Evolutionary conservation across 768 basidiomycete genomes (phyloP), one percentile per base, ranked within the genome.

Genomic region (Leccinum disarticulatum): DNA sequence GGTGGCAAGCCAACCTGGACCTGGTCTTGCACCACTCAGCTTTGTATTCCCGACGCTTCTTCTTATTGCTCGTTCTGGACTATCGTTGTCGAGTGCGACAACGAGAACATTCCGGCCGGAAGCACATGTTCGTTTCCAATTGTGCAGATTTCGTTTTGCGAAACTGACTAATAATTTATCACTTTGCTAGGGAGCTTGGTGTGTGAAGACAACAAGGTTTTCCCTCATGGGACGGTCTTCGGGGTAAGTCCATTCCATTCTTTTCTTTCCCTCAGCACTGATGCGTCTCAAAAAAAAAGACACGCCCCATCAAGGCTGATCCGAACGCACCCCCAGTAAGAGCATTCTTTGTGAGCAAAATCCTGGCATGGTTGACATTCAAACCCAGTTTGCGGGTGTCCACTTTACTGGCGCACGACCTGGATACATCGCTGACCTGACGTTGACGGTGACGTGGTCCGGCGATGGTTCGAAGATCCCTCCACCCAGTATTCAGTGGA

Each of bases 11-110:
- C 10, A 31, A 51, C n/a, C 33, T 54, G 22, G 28, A 25, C 33
- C 6, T 61, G 60, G 60, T 17, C 5, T 22, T 61, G 60, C 36
- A 13, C 2, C 17, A 62, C 61, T 10, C 62, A n/a, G 5, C 55
- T 63, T 28, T 22, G 31, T 30, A 54, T 63, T 11, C 60, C 62
- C 0, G 52, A 57, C 2, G 11, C 33, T 11, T 17, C 52, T 10
- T 57, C 8, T 15, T 13, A 28, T n/a, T 57, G n/a, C 28, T 3
- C 46, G 3, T 63, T 57, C 55, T 63, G 59, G 55, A 61, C 55
- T n/a, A 56, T 61, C 55, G 54, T 63, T 28, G 7, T 63, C 28
- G 55, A 57, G 22, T 61, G 62, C n/a, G 47, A 57, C 48, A 63
- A 33, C 25, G 14, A 27, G 2, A 27, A 53, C 41, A 61, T 57